Base-by-base conservation (phyloP, 2,329 filamentous ascomycete genomes). In the Coniochaeta pulveracea region DNA sequence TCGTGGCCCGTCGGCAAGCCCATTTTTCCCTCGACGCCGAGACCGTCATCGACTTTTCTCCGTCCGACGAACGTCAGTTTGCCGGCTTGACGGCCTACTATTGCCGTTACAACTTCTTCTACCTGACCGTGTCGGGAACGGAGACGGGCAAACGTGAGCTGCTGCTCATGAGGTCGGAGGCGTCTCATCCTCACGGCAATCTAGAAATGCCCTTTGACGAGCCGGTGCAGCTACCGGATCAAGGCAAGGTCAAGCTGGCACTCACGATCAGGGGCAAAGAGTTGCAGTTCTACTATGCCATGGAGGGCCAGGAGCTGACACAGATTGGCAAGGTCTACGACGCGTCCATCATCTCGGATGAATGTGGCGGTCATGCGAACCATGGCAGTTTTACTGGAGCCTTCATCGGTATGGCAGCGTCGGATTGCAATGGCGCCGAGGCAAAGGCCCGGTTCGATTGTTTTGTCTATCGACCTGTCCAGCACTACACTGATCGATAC, bases 351-450 rank as follows among this genome's bases (percentile, higher is more conserved):
- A 38, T 78, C 6, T 71, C 64, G 9, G 74, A 79, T 43, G 74
- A 79, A 52, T 78, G 73, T 37, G 73, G 73, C 8, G 73, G 72
- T 0, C 72, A 77, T 39, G 63, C 67, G 39, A 62, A 56, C 3
- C 70, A 77, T 40, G 73, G 73, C 2, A 78, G 73, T 47, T 79
- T 78, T 40, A 78, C 73, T 1, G 73, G 73, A 1, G 69, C 73
- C 1, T 74, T 74, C 54, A 63, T 72, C 1, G 69, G 69, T 0
- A 51, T 74, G 40, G 69, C 69, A 1, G 66, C 63, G 25, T 72
- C 67, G 3, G 69, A 74, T 47, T 35, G 72, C 26, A 72, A 74
- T 35, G 69, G 69, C 3, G 61, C 59, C 11, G 64, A 55, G 7
- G 40, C 49, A 34, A 47, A 53, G 34, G 69, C 69, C 0, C 52